Evolutionary conservation across 345 rosid species (phyloP), one percentile per base, ranked within the genome.

Genomic region (Gossypium rotundifolium): DNA sequence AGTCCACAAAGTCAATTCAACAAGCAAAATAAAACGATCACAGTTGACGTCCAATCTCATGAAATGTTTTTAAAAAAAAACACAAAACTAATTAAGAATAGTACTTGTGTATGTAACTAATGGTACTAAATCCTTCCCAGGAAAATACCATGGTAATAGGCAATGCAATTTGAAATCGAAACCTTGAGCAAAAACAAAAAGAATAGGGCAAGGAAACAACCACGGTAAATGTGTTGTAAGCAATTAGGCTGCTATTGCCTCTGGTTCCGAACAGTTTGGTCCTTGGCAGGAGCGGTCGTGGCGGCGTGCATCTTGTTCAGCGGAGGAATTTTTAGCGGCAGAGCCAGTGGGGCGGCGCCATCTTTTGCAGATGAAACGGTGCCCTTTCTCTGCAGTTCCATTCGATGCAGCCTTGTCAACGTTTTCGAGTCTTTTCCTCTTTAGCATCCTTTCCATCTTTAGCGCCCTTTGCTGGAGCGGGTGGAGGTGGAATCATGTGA

Each of bases 401-500:
- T 70, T 67, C 33, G 81, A 48, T 18, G 81, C 73, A 0, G 70
- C 85, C 40, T 87, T 83, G 46, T 58, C 22, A 22, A 4, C 12
- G 0, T 58, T 58, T 58, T 58, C 8, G 58, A 33, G 40, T 33
- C 86, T 49, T 87, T 84, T 58, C 44, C 80, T 72, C 51, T 71
- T 79, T 79, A 1, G 73, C 77, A 23, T 81, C 83, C 27, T 85
- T 79, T 17, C 75, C 83, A 2, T 78, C 69, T 75, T 80, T 82
- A 53, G 79, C 75, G 78, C 51, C 77, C 83, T 72, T 86, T 12
- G 84, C 77, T 13, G 89, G 86, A 11, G 81, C 72, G n/a, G 90
- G 87, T 9, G 89, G 88, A 10, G 91, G 91, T 38, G 93, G 94
- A 78, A 87, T 80, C 97, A 91, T 89, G 83, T 89, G 91, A 65